Base-by-base conservation (phyloP, 345 rosid species). In the Microthlaspi erraticum region DNA sequence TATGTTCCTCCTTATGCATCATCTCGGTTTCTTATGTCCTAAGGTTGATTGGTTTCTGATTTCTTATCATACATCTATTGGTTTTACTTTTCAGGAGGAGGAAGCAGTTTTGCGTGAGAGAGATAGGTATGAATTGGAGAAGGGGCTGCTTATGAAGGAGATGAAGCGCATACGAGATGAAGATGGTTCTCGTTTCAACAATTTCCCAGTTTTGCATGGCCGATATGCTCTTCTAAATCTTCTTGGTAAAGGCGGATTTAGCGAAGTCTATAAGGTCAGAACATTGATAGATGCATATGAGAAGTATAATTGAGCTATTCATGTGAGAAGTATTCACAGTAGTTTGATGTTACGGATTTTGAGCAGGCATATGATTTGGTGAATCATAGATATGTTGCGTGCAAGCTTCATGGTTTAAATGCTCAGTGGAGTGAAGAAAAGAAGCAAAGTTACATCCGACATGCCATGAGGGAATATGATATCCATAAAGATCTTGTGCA, bases 371-470 rank as follows among this genome's bases (percentile, higher is more conserved):
- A 78, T 86, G 99, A 95, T 78, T 87, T 92, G 91, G 86, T 87
- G 69, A 96, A 90, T 69, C 93, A 95, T 76, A 86, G 91, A 85
- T 95, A 95, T 42, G 97, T 92, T 70, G 99, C 96, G 29, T 95
- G 99, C 80, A 95, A 92, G 84, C 97, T 92, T 75, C 99, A 95
- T 77, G 98, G 98, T 51, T 77, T 92, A 79, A 92, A 95, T 83
- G 96, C 92, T 71, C 99, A 90, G 75, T 95, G 99, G 99, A 92
- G 99, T 70, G 99, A 95, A 86, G 99, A 88, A 44, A 95, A 95
- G 89, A 95, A 95, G 79, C 96, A 88, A 86, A 95, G 98, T 78
- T 95, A 95, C 81, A 85, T 88, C 66, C 84, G 98, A 20, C 99
- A 95, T 79, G 98, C 99, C 58, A 82, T 92, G 38, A 86, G 99